Conservation (phyloP, 106 monocot genomes). For the Gastrodia elata region DNA sequence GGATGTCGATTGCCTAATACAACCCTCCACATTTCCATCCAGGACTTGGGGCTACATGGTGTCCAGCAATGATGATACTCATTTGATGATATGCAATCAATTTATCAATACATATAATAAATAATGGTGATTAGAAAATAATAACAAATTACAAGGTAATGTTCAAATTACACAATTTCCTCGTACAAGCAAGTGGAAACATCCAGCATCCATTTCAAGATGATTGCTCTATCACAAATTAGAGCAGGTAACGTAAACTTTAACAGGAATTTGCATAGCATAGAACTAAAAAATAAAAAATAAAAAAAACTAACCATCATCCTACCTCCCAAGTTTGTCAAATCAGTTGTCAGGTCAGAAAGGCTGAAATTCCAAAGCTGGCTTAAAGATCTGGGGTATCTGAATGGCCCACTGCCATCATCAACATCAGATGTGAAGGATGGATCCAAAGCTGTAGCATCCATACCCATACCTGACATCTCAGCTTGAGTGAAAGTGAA, state of each 20-base stretch:
- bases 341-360: constrained; percentile 80
- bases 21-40: too few relatives aligned
- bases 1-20: too few relatives aligned
- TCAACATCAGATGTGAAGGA: constrained; percentile 57
- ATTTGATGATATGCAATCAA: too few relatives aligned
- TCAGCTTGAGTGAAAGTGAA: constrained; percentile 80
- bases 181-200: too few relatives aligned
- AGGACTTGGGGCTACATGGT: too few relatives aligned
- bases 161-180: too few relatives aligned
- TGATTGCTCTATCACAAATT: too few relatives aligned
- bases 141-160: too few relatives aligned
- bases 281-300: not conserved
- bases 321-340: constrained; percentile 80
- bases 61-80: too few relatives aligned
- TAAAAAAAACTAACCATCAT: not conserved
- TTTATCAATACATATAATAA: too few relatives aligned
- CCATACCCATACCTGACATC: constrained; percentile 77
- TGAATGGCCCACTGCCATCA: constrained; percentile 64
- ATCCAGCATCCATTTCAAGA: too few relatives aligned
- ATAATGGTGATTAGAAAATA: too few relatives aligned
- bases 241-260: not conserved
- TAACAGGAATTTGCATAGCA: not conserved
- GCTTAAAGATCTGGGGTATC: constrained; percentile 57
- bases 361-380: constrained; percentile 89
- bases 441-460: constrained; percentile 54